phyloP scores from a whole-genome alignment of 176 grass and related monocot species.

The Hyparrhenia diplandra region DNA sequence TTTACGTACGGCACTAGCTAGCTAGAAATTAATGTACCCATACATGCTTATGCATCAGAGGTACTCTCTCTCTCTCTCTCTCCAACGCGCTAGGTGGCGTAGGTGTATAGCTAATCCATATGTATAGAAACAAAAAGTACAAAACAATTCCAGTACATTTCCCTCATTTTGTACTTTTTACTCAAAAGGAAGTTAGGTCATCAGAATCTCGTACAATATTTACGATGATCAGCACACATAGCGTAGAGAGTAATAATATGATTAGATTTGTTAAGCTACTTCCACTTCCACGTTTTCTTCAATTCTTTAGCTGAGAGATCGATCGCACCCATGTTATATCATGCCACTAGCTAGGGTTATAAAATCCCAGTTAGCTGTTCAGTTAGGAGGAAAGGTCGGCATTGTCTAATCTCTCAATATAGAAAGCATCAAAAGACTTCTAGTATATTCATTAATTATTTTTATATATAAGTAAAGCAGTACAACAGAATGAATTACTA shows the following conservation, averaged over 20 bases:
- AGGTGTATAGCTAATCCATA: neutral
- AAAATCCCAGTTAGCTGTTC: neutral
- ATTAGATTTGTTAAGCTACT: neutral
- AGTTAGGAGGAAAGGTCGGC: slow-evolving; percentile 33
- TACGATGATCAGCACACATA: neutral
- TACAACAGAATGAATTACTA: neutral
- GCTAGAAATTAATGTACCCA: too few relatives aligned
- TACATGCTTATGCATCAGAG: too few relatives aligned
- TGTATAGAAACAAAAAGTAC: neutral
- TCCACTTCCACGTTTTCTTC: neutral
- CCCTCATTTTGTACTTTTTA: neutral
- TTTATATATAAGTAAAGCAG: neutral
- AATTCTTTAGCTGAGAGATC: slow-evolving; percentile 1
- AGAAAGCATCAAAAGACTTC: neutral
- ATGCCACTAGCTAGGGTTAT: slow-evolving; percentile 2
- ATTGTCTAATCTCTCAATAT: neutral
- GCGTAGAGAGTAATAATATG: neutral
- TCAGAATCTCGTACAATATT: neutral
- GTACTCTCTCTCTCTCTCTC: too few relatives aligned
- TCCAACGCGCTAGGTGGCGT: too few relatives aligned
- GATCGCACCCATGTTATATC: neutral
- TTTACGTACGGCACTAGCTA: too few relatives aligned
- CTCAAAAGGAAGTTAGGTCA: neutral
- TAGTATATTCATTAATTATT: neutral
- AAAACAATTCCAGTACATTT: neutral